Evolutionary conservation across 1,284 basidiomycete genomes (phyloP), one percentile per base, ranked within the genome.

Genomic region (Kalmanozyma brasiliensis): DNA sequence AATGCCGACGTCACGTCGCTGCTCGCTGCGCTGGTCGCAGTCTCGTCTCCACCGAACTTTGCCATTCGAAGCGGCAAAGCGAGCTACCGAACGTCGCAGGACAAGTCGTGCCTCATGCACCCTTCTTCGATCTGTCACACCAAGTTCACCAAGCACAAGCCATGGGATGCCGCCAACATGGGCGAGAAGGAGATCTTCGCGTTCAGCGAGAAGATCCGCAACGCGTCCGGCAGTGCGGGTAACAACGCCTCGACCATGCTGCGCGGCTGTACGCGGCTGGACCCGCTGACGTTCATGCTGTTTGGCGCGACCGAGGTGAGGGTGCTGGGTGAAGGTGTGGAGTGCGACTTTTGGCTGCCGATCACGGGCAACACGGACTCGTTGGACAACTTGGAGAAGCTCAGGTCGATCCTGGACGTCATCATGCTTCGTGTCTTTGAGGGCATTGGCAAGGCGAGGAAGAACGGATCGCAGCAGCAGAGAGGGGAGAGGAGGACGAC

Each of bases 351-450:
- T 41, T 98, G 94, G 94, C 84, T 97, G 20, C 92, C 93, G 10
- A 87, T 97, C 47, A 85, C 89, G 23, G 94, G 94, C 38, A 77
- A 78, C 46, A 81, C 89, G 58, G 87, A 90, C 73, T 88, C 89
- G 6, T 84, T 98, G 67, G 92, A 95, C 81, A 90, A 93, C 73
- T 84, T 96, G 20, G 90, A 91, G 78, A 86, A 88, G n/a, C 85
- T 98, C 74, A 94, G 94, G 83, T 85, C 84, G 24, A 85, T 91
- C 71, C 88, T 96, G 85, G 92, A 96, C 76, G 85, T 86, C 3
- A 93, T 91, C 79, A 89, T 97, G 89, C 85, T 94, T 48, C 88
- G 94, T 38, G 92, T 96, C 1, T 97, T 94, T 74, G 91, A 97
- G 77, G 93, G 94, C 8, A 77, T 81, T 37, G 76, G 74, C 9